phyloP scores from a whole-genome alignment of 2,329 filamentous ascomycete genomes.

The Colletotrichum sp. region DNA sequence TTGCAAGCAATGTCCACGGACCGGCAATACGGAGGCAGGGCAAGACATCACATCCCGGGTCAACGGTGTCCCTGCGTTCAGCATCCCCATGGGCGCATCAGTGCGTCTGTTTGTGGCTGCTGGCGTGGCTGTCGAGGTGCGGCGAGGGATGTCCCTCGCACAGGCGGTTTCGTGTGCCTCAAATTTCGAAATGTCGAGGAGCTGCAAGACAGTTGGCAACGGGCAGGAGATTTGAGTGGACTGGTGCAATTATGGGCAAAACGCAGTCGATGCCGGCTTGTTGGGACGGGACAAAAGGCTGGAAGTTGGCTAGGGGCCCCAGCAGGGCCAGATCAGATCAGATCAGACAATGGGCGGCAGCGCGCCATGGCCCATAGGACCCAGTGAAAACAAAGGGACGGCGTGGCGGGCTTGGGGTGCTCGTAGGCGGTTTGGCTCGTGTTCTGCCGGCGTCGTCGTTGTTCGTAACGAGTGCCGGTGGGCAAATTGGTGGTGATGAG shows the following conservation, averaged over 20 bases:
- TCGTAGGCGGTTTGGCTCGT: background rate
- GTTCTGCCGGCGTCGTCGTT: background rate
- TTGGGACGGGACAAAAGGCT: background rate
- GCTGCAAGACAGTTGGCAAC: background rate
- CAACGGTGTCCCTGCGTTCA: background rate
- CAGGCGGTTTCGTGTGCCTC: constrained; percentile 10
- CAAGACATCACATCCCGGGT: background rate
- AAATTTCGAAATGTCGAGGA: background rate
- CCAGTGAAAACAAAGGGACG: background rate
- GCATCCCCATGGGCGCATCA: background rate
- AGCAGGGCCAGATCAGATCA: background rate
- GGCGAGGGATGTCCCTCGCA: background rate
- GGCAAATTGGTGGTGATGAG: background rate
- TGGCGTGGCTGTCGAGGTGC: background rate
- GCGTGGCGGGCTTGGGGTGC: background rate
- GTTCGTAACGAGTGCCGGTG: background rate
- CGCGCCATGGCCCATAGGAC: background rate
- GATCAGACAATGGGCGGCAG: background rate
- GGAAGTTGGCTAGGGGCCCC: background rate
- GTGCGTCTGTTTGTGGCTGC: constrained; percentile 12
- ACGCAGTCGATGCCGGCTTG: background rate
- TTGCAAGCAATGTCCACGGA: background rate
- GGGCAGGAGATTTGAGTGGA: constrained; percentile 10
- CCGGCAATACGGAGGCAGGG: background rate
- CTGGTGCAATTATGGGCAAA: background rate